Percentiles rank a stretch among this genome's conserved stretches.
Conservation (phyloP, 139 green algal species). For the Trebouxia sp. region DNA sequence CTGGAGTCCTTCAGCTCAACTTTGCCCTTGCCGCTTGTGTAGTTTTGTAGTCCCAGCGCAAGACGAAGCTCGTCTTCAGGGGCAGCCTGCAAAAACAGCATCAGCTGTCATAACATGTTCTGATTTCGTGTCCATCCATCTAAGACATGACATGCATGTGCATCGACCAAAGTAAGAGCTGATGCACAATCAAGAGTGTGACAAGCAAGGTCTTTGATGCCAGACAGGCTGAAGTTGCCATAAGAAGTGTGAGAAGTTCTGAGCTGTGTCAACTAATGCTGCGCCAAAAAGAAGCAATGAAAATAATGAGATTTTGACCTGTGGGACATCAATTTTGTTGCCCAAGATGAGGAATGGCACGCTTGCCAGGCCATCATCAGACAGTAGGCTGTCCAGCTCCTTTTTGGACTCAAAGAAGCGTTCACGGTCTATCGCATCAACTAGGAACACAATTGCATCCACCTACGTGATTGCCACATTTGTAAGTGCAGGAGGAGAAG, state of each 20-base stretch:
- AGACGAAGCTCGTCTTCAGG: constrained; percentile 91
- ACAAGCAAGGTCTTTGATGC: too few relatives aligned
- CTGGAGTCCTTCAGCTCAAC: constrained; percentile 81
- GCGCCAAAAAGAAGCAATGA: too few relatives aligned
- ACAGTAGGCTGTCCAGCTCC: constrained; percentile 93
- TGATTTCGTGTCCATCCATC: too few relatives aligned
- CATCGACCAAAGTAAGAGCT: too few relatives aligned
- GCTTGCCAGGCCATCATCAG: constrained; percentile 87
- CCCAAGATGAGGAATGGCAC: constrained; percentile 97
- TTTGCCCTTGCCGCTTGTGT: constrained; percentile 99
- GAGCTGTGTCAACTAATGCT: too few relatives aligned
- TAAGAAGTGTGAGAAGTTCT: too few relatives aligned
- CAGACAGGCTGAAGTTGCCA: too few relatives aligned
- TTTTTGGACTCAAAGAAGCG: constrained; percentile 91
- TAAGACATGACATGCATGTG: too few relatives aligned
- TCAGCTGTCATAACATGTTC: too few relatives aligned
- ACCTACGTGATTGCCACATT: too few relatives aligned
- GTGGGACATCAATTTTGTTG: constrained; percentile 99
- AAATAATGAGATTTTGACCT: constrained; percentile 43
- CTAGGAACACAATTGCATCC: constrained; percentile 98
- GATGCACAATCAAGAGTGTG: too few relatives aligned
- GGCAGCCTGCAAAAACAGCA: constrained; percentile 29
- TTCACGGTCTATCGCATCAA: constrained; percentile 95
- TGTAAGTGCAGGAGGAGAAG: background rate
- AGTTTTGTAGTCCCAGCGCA: constrained; percentile 86